Base-by-base conservation (phyloP, 2,329 filamentous ascomycete species). In the Aspergillus sp. region DNA sequence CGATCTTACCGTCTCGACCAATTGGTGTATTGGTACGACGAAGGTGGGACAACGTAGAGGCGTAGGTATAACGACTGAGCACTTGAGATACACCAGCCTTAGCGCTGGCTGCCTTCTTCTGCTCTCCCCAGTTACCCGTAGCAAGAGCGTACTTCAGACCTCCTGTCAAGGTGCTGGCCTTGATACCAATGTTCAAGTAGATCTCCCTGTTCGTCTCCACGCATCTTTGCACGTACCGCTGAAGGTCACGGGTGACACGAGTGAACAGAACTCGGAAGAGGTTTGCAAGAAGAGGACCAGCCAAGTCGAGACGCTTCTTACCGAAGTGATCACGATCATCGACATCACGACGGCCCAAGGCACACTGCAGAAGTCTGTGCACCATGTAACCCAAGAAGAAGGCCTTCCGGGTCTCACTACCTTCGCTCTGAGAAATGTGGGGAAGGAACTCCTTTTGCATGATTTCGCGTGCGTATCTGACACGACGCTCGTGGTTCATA, bases 341-440 rank as follows among this genome's bases (percentile, higher is more conserved):
- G 25, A 92, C 92, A 74, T 98, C 95, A 64, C 92, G 90, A 63
- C 95, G 89, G 55, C 95, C 96, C 51, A 99, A 85, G 57, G 93
- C 91, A 74, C 93, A 97, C 77, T 97, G 94, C 23, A 98, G 84
- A 69, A 99, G 85, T 74, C 95, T 91, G 78, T 99, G 94, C 50
- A 98, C 91, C 94, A 99, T 99, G 79, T 99, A 99, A 21, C 96
- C 95, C 52, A 99, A 82, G 84, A 98, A 99, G 79, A 97, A 99
- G 2, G 96, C 95, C 76, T 99, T 99, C 61, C 92, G 85, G 1
- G 94, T 98, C 76, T 98, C 94, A 68, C 92, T 96, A 28, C 95
- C 95, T 77, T 97, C 92, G 63, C 86, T 88, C 75, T 99, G 95
- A 1, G 94, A 97, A 63, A 99, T 98, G 72, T 99, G 95, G 23